phyloP scores from a whole-genome alignment of 1,139 yeast genomes.

The Candida frijolesensis region DNA sequence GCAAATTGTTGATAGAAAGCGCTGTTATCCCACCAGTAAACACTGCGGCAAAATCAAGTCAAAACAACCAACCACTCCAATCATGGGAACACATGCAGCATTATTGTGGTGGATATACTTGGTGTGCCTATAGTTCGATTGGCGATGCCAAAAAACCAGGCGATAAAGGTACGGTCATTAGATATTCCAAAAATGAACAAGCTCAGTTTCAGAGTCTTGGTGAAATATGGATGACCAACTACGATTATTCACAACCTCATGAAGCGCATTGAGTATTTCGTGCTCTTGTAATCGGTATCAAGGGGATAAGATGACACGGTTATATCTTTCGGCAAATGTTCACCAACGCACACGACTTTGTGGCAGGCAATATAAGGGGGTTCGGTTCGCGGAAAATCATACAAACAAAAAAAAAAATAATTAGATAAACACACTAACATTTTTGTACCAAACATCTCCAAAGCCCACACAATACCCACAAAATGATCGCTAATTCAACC shows the following conservation, averaged over 20 bases:
- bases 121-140: slow-evolving; percentile 43
- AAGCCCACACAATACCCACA: neutral
- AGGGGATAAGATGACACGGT: neutral
- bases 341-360: neutral
- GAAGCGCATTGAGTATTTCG: neutral
- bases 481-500: slow-evolving; percentile 33
- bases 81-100: slow-evolving; percentile 32
- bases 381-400: no score
- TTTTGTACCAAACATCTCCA: neutral
- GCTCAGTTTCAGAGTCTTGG: slow-evolving; percentile 26
- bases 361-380: neutral
- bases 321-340: neutral
- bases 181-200: slow-evolving; percentile 25
- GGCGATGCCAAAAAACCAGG: slow-evolving; percentile 23
- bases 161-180: slow-evolving; percentile 23
- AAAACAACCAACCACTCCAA: slow-evolving; percentile 30
- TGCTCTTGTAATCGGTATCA: neutral
- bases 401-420: no score
- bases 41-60: slow-evolving; percentile 17
- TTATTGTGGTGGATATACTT: slow-evolving; percentile 38
- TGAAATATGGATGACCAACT: slow-evolving; percentile 28
- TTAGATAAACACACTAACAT: neutral
- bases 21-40: slow-evolving; percentile 36
- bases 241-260: slow-evolving; percentile 4
- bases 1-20: slow-evolving; percentile 23